Conservation (phyloP, 495 filamentous ascomycete species). For the Talaromyces ruber region DNA sequence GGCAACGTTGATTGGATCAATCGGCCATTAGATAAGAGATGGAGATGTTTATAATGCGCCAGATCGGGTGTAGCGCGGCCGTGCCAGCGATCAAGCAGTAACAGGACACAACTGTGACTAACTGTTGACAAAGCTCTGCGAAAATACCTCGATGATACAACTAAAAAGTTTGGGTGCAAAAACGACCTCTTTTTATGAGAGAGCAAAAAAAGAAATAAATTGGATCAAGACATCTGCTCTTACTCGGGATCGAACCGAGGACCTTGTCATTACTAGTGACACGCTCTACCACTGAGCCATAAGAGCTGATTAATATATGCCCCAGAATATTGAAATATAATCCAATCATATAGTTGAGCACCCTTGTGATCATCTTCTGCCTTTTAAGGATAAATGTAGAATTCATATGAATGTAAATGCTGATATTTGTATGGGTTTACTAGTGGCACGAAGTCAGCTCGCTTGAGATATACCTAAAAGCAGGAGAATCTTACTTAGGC, state of each 20-base stretch:
- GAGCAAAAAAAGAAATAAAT: not conserved
- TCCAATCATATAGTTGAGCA: not conserved
- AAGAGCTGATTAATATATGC: constrained; percentile 1
- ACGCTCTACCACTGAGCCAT: constrained; percentile 24
- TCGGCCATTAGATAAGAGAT: not conserved
- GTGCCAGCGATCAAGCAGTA: not conserved
- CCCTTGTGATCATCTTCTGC: not conserved
- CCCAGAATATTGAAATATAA: not conserved
- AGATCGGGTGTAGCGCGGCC: constrained; percentile 13
- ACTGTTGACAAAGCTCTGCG: no score
- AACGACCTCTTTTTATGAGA: no score
- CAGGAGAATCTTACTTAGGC: no score
- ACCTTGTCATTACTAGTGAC: constrained; percentile 26
- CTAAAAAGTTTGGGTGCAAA: not conserved
- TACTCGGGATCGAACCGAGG: constrained; percentile 24
- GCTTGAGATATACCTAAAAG: no score
- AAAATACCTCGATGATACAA: not conserved
- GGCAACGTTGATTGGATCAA: not conserved
- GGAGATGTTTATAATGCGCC: constrained; percentile 19
- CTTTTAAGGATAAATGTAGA: no score
- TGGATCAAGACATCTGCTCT: constrained; percentile 9
- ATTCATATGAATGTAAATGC: no score
- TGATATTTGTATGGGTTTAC: no score
- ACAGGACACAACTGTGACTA: no score
- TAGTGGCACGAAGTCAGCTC: no score